Base-by-base conservation (phyloP, 192 early-diverging fungal species). In the Entrophospora sp. region DNA sequence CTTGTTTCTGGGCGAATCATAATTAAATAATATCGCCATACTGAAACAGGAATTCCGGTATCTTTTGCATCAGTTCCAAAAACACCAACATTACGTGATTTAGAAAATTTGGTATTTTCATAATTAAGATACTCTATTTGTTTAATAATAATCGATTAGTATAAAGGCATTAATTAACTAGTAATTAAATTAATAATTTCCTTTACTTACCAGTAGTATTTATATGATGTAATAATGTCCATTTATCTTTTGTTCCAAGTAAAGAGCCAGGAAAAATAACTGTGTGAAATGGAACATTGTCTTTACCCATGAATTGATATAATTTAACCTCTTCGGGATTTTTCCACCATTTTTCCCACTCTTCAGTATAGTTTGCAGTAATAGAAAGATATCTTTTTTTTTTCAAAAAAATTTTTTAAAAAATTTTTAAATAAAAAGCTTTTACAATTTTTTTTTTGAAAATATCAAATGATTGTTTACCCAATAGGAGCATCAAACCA, bases 281-380 rank as follows among this genome's bases (percentile, higher is more conserved):
- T 1, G 95, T 91, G 73, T 99, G 97, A 87, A 99, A 99, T 38
- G 93, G 94, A 18, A 99, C 95, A 61, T 99, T 99, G 75, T 99
- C 97, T 79, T 99, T 99, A 68, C 97, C 97, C 95, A 99, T 97
- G 73, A 99, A 99, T 81, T 99, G 95, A 81, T 91, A 98, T 69
- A 98, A 83, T 74, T 92, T 81, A 55, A 99, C 95, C 45, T 99
- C 73, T 20, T 93, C 81, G 0, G 94, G 94, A 78, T 99, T 97
- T 82, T 95, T 95, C 95, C 97, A 99, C 97, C 97, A 99, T 70
- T 90, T 83, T 74, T 94, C 84, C 95, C 95, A 97, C 24, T 96
- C 86, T 55, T 75, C 67, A 4, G 95, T 95, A 75, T 97, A 97
- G 58, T 87, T 94, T 38, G 95, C 94, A 1, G 95, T 98, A 73